phyloP scores from a whole-genome alignment of 805 yeast species.

The Lipomyces oligophaga region DNA sequence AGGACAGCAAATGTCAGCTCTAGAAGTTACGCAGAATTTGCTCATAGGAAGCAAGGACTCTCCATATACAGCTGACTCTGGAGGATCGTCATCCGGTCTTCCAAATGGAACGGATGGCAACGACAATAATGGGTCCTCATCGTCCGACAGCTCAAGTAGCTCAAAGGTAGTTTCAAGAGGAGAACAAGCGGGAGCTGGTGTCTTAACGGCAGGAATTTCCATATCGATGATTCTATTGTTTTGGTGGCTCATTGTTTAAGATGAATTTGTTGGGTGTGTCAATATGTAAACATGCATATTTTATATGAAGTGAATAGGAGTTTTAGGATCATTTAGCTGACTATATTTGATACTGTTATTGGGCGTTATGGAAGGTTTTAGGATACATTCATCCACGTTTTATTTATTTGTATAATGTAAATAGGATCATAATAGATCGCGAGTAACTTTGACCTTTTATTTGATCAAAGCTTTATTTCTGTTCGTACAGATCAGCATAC shows the following conservation, averaged over 20 bases:
- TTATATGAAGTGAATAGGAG: too few relatives aligned
- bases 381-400: too few relatives aligned
- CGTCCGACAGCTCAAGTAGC: constrained; percentile 39
- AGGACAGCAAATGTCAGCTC: constrained; percentile 87
- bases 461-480: constrained; percentile 26
- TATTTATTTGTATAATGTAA: too few relatives aligned
- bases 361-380: too few relatives aligned
- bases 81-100: constrained; percentile 50
- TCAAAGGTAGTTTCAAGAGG: constrained; percentile 28
- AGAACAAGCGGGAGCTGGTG: constrained; percentile 24
- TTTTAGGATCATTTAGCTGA: too few relatives aligned
- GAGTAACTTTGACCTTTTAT: constrained; percentile 23
- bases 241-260: constrained; percentile 19
- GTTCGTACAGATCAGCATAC: constrained; percentile 45
- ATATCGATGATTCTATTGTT: constrained; percentile 9
- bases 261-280: too few relatives aligned
- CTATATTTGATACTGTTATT: too few relatives aligned
- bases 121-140: too few relatives aligned
- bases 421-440: too few relatives aligned
- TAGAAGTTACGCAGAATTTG: constrained; percentile 53
- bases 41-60: constrained; percentile 35
- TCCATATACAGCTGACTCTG: constrained; percentile 42
- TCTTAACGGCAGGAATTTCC: constrained; percentile 11
- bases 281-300: too few relatives aligned
- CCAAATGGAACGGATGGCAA: constrained; percentile 56